phyloP scores from a whole-genome alignment of 2,329 filamentous ascomycete genomes.

The Trichoderma sp. region DNA sequence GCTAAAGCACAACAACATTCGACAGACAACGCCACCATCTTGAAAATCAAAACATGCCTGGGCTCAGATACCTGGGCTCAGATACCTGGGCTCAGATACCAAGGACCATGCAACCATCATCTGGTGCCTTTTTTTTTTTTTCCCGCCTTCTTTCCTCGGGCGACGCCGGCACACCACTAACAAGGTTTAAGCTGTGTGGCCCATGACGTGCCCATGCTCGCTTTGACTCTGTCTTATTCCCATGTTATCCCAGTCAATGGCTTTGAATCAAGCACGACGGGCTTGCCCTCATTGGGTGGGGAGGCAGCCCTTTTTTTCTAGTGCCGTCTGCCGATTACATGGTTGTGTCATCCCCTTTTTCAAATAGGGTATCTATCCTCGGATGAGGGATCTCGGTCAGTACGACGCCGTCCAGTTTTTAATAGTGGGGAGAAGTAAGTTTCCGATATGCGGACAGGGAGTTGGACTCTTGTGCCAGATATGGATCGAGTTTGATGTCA shows the following conservation, averaged over 20 bases:
- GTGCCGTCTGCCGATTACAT: neutral
- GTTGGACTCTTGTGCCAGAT: neutral
- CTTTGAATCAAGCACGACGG: neutral
- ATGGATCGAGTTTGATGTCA: neutral
- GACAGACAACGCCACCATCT: slow-evolving; percentile 18
- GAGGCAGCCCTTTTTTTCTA: neutral
- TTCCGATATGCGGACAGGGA: slow-evolving; percentile 4
- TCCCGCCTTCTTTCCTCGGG: neutral
- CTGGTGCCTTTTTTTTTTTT: neutral
- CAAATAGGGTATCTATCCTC: neutral
- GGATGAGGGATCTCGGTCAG: neutral
- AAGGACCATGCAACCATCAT: neutral
- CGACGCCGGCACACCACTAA: neutral
- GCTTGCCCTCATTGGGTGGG: neutral
- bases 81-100: neutral
- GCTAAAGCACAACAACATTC: slow-evolving; percentile 12
- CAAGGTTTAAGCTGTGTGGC: neutral
- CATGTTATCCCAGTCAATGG: neutral
- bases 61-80: neutral
- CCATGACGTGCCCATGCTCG: neutral
- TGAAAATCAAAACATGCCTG: neutral
- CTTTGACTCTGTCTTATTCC: neutral
- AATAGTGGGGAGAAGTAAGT: neutral
- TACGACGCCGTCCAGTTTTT: neutral
- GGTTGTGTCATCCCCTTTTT: slow-evolving; percentile 2